Percentiles rank a stretch among this genome's conserved stretches.
Conservation (phyloP, 78 protist species). For the slime mould (Dictyostelium discoideum) region DNA sequence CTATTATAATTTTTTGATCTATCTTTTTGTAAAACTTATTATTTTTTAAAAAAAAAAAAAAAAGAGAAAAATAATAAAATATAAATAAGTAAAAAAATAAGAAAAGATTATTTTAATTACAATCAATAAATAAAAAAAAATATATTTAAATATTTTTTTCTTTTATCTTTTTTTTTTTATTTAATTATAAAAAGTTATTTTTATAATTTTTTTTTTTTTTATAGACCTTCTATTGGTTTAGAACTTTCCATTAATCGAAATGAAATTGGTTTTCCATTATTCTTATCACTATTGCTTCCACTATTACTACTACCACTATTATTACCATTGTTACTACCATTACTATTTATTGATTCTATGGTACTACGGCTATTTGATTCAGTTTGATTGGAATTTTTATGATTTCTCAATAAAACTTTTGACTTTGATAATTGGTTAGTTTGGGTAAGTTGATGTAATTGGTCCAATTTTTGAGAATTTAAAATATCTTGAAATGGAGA, state of each 20-base stretch:
- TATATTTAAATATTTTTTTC: too few species aligned
- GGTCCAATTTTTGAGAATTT: not conserved
- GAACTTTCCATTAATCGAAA: constrained; percentile 3
- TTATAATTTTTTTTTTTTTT: not conserved
- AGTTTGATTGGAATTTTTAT: not conserved
- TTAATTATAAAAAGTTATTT: not conserved
- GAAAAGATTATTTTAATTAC: not conserved
- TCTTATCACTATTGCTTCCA: not conserved
- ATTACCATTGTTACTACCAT: not conserved
- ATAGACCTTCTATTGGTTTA: not conserved
- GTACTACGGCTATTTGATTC: not conserved
- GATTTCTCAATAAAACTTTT: not conserved
- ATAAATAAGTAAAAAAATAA: too few species aligned
- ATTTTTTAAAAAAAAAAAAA: too few species aligned
- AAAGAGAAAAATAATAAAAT: too few species aligned
- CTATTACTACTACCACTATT: not conserved
- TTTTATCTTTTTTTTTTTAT: not conserved
- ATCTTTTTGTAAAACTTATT: too few species aligned
- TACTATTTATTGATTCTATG: not conserved
- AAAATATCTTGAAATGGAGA: not conserved
- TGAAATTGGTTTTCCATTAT: not conserved
- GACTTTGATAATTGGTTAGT: not conserved
- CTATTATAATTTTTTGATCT: too few species aligned
- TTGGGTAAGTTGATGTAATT: not conserved
- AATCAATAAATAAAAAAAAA: not conserved